Conservation (phyloP, 345 rosid genomes). For the Eutrema yunnanense region DNA sequence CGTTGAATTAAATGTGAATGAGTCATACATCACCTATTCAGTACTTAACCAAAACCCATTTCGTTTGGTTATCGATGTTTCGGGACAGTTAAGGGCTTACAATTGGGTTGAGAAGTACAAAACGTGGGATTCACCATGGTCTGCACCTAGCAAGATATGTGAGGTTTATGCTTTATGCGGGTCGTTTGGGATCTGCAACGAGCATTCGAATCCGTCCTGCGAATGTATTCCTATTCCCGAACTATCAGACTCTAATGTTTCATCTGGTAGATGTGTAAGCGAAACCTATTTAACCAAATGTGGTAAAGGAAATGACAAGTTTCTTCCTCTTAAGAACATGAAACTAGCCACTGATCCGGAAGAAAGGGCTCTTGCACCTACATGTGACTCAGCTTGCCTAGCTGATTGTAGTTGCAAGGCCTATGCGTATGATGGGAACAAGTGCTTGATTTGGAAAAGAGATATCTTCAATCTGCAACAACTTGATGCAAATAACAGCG, state of each 20-base stretch:
- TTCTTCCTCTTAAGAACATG: slow-evolving; percentile 17
- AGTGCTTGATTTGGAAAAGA: slow-evolving; percentile 44
- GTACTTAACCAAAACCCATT: slow-evolving; percentile 10
- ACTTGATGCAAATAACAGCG: slow-evolving; percentile 13
- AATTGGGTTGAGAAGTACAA: slow-evolving; percentile 22
- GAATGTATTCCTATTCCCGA: slow-evolving; percentile 31
- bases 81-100: slow-evolving; percentile 43
- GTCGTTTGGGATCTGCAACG: slow-evolving; percentile 49
- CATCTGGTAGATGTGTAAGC: slow-evolving; percentile 51
- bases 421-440: slow-evolving; percentile 37
- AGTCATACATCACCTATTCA: slow-evolving; percentile 52
- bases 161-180: slow-evolving; percentile 56
- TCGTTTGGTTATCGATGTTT: slow-evolving; percentile 43
- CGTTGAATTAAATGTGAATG: slow-evolving; percentile 26
- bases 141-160: slow-evolving; percentile 46
- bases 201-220: slow-evolving; percentile 18
- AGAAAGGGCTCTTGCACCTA: background rate
- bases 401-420: slow-evolving; percentile 50
- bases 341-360: slow-evolving; percentile 13
- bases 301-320: slow-evolving; percentile 14
- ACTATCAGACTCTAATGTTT: slow-evolving; percentile 25
- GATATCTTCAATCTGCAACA: slow-evolving; percentile 35
- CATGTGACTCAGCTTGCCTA: slow-evolving; percentile 43
- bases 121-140: slow-evolving; percentile 47
- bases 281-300: slow-evolving; percentile 31